Percentiles rank a stretch among this genome's conserved stretches.
Evolutionary conservation across 345 rosid genomes (phyloP).

Genomic region (Trapa bicornis): DNA sequence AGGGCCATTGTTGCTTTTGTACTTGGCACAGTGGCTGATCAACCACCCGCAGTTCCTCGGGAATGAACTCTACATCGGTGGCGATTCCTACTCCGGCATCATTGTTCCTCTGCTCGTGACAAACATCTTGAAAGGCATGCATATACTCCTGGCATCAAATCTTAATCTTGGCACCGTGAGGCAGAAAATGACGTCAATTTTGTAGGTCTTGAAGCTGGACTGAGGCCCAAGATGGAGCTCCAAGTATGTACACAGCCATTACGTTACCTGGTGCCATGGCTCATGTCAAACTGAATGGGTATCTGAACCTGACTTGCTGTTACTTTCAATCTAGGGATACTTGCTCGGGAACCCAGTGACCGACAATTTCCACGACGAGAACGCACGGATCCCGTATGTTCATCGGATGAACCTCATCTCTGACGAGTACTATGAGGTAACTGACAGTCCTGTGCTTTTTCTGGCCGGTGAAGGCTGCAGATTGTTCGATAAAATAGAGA

Average conservation of each 20-base stretch:
- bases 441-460: no score
- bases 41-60: conserved; percentile 22
- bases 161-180: not conserved
- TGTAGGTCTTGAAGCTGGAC: conserved; percentile 22
- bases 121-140: conserved; percentile 16
- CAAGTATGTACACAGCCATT: conserved; percentile 12
- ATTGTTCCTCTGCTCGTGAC: conserved; percentile 18
- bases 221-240: conserved; percentile 18
- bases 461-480: no score
- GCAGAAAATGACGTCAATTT: not conserved
- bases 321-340: conserved; percentile 16
- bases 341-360: conserved; percentile 29
- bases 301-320: not conserved
- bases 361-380: conserved; percentile 13
- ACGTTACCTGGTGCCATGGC: not conserved
- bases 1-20: no score
- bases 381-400: conserved; percentile 19
- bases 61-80: conserved; percentile 25
- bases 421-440: conserved; percentile 22
- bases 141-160: no score
- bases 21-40: conserved; percentile 24
- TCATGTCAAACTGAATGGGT: not conserved
- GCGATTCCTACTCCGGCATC: conserved; percentile 33
- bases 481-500: not conserved
- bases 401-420: conserved; percentile 28